A percentile compares a stretch with the other conserved stretches of the same genome.
phyloP scores from a whole-genome alignment of 129 eudicot genomes.

The Glebionis coronaria region DNA sequence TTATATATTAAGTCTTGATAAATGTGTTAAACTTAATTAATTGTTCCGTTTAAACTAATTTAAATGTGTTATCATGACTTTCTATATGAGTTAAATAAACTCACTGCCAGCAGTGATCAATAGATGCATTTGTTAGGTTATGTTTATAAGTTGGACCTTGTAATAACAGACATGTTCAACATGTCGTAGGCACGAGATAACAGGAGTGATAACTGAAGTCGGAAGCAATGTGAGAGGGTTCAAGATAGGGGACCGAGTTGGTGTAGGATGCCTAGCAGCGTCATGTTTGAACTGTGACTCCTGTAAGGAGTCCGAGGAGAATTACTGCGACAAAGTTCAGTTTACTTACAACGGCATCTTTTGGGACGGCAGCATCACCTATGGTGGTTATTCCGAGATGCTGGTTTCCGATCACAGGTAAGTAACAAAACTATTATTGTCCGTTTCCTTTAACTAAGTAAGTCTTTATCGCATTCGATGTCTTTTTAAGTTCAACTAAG shows the following conservation, averaged over 20 bases:
- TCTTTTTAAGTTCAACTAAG: no score
- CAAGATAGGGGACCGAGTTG: constrained; percentile 79
- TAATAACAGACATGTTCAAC: not conserved
- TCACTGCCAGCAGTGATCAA: not conserved
- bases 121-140: no score
- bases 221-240: constrained; percentile 77
- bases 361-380: constrained; percentile 96
- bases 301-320: constrained; percentile 54
- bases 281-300: constrained; percentile 74
- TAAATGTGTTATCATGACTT: not conserved
- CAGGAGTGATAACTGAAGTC: constrained; percentile 72
- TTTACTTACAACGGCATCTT: constrained; percentile 71
- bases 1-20: not conserved
- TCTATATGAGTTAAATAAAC: not conserved
- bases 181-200: constrained; percentile 75
- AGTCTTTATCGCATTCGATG: no score
- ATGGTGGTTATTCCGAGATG: constrained; percentile 89
- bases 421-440: not conserved
- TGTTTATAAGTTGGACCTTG: no score
- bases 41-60: not conserved
- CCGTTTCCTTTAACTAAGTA: not conserved
- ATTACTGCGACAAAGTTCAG: constrained; percentile 71
- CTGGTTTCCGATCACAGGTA: constrained; percentile 83
- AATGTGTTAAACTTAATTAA: not conserved
- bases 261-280: constrained; percentile 83